Base-by-base conservation (phyloP, 1,284 basidiomycete species). In the Malassezia dermatis region DNA sequence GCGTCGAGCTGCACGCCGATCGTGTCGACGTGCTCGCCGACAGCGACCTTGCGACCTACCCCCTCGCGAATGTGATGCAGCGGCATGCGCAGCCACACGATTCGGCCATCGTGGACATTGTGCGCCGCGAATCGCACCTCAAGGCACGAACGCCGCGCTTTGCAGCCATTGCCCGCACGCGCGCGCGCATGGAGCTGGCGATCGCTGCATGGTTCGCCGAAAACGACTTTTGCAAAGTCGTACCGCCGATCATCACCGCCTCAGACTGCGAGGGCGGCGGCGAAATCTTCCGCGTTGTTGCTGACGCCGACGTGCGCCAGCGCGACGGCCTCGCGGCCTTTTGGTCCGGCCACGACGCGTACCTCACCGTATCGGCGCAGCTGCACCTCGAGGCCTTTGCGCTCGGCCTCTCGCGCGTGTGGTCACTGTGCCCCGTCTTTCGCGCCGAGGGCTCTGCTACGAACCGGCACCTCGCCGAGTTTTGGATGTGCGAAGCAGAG, bases 191-290 rank as follows among this genome's bases (percentile, higher is more conserved):
- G 24, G 55, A 57, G 40, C 42, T 24, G 27, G 55, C 43, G 13
- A 51, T 57, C 34, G 48, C 30, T 17, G 31, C 27, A 12, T 57
- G 43, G 43, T 51, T 51, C 19, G 39, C 19, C 2, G 21, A 35
- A 15, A 80, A 87, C 75, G 87, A 84, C 28, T 96, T 94, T 73
- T 77, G 80, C 43, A 83, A 86, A 65, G 80, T 83, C 15, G 84
- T 93, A 63, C 86, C 89, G 0, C 93, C 94, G 0, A 80, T 96
- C 40, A 77, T 95, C 34, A 96, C 93, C 0, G 82, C 83, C 8
- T 89, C 84, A 61, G 94, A 98, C 75, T 93, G 90, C 62, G 93
- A 98, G 78, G 94, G 93, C n/a, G 91, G 87, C 3, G 93, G 94
- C 17, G 90, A 96, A 76, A 83, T 87, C 1, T 98, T 98, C 74